Evolutionary conservation across 129 eudicot species (phyloP).

Genomic region (Lonicera japonica): DNA sequence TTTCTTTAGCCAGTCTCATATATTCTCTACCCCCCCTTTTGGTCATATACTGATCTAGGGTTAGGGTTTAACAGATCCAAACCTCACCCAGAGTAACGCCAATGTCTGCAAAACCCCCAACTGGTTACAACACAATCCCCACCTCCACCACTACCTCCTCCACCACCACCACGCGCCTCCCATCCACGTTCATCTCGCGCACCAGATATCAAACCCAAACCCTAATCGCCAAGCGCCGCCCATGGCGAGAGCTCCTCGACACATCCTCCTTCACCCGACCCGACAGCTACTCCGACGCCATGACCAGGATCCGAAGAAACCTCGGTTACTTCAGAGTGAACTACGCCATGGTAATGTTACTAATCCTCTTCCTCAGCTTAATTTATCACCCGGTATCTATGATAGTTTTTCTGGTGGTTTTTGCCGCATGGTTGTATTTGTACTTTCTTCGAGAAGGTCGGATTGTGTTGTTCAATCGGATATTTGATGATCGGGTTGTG

Average conservation of each 20-base stretch:
- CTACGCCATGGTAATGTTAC: conserved; percentile 46
- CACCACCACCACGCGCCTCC: conserved; percentile 4
- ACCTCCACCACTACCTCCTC: conserved; percentile 19
- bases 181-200: conserved; percentile 11
- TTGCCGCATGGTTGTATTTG: conserved; percentile 50
- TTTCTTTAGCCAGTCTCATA: too few relatives aligned
- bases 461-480: conserved; percentile 31
- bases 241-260: conserved; percentile 54
- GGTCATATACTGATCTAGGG: too few relatives aligned
- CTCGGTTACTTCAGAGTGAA: conserved; percentile 56
- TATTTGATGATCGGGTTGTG: conserved; percentile 55
- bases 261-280: conserved; percentile 37
- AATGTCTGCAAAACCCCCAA: conserved; percentile 27
- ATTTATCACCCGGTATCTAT: conserved; percentile 71
- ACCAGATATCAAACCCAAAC: conserved; percentile 31
- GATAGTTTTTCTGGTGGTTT: conserved; percentile 61
- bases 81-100: not conserved
- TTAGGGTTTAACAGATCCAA: not conserved
- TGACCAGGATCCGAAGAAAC: conserved; percentile 50
- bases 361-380: conserved; percentile 58
- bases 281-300: conserved; percentile 39
- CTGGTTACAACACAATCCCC: conserved; percentile 34
- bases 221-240: conserved; percentile 48
- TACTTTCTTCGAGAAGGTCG: conserved; percentile 48
- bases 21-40: too few relatives aligned